Percentiles rank a stretch among this genome's conserved stretches.
Evolutionary conservation across 805 yeast species (phyloP).

Genomic region (Starmerella stigmatis): DNA sequence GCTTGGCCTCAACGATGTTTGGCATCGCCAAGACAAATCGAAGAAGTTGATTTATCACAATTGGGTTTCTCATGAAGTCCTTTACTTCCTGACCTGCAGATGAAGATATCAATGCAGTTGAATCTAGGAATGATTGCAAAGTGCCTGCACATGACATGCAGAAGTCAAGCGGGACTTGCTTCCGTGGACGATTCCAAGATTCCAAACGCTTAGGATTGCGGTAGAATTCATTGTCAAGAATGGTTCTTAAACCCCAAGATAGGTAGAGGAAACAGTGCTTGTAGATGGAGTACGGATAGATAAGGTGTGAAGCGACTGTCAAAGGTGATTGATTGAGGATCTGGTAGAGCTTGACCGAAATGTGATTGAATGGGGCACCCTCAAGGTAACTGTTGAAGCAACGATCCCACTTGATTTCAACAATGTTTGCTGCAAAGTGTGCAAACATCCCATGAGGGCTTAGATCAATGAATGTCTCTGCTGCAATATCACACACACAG

Average conservation of each 20-base stretch:
- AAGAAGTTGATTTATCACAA: neutral
- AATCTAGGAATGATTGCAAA: neutral
- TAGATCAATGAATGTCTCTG: slow-evolving; percentile 15
- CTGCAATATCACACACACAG: slow-evolving; percentile 13
- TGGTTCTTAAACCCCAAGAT: neutral
- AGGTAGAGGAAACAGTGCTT: neutral
- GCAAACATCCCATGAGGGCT: slow-evolving; percentile 4
- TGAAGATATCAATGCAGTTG: neutral
- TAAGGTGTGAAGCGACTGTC: neutral
- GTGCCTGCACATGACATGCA: neutral
- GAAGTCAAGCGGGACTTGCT: neutral
- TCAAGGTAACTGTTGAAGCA: neutral
- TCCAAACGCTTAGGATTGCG: neutral
- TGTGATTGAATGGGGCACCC: neutral
- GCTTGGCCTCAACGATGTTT: neutral
- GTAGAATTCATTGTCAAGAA: neutral
- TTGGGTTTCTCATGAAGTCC: neutral
- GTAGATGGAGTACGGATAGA: neutral
- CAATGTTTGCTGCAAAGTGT: neutral
- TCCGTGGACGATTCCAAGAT: neutral
- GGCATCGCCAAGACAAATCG: slow-evolving; percentile 1
- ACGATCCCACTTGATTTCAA: slow-evolving; percentile 1
- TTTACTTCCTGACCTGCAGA: neutral
- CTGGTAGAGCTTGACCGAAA: neutral
- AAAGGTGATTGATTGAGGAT: neutral